Percentiles rank a stretch among this genome's conserved stretches.
Evolutionary conservation across 2,329 filamentous ascomycete species (phyloP).

Genomic region (Cladosporium sp.): DNA sequence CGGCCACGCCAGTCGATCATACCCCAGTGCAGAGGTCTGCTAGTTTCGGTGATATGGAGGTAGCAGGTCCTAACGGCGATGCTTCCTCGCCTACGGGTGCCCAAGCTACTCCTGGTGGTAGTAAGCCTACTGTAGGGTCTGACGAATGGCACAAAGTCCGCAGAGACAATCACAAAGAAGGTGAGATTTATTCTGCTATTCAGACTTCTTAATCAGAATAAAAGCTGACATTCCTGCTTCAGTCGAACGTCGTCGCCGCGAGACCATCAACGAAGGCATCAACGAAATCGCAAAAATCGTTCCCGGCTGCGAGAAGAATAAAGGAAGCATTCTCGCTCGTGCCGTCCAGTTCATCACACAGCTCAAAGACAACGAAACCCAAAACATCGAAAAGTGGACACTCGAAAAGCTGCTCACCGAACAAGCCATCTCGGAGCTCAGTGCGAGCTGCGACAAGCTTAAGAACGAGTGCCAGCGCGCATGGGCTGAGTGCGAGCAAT

Average conservation of each 20-base stretch:
- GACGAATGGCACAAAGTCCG: constrained; percentile 97
- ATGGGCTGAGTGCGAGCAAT: constrained; percentile 72
- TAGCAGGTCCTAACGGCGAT: constrained; percentile 1
- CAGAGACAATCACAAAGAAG: constrained; percentile 98
- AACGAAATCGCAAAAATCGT: constrained; percentile 98
- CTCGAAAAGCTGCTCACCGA: constrained; percentile 85
- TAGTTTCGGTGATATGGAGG: constrained; percentile 14
- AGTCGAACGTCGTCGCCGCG: constrained; percentile 94
- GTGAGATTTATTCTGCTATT: constrained; percentile 47
- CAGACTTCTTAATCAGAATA: background rate
- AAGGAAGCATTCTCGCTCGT: constrained; percentile 90
- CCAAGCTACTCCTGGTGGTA: constrained; percentile 36
- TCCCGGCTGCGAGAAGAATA: constrained; percentile 97
- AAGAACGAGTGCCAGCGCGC: constrained; percentile 75
- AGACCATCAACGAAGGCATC: constrained; percentile 98
- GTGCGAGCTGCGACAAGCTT: constrained; percentile 79
- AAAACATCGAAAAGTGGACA: constrained; percentile 93
- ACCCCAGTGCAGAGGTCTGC: constrained; percentile 17
- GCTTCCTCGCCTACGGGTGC: constrained; percentile 32
- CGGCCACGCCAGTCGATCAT: constrained; percentile 14
- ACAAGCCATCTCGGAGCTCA: constrained; percentile 84
- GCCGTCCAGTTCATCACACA: constrained; percentile 93
- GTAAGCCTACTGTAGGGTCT: constrained; percentile 85
- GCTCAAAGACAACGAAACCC: constrained; percentile 87
- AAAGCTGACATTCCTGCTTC: constrained; percentile 12